These are phyloP conservation scores for Hypoxylon rubiginosum DNA, from an alignment of 2,329 filamentous ascomycete genomes.

Conservation along the genomic window DNA sequence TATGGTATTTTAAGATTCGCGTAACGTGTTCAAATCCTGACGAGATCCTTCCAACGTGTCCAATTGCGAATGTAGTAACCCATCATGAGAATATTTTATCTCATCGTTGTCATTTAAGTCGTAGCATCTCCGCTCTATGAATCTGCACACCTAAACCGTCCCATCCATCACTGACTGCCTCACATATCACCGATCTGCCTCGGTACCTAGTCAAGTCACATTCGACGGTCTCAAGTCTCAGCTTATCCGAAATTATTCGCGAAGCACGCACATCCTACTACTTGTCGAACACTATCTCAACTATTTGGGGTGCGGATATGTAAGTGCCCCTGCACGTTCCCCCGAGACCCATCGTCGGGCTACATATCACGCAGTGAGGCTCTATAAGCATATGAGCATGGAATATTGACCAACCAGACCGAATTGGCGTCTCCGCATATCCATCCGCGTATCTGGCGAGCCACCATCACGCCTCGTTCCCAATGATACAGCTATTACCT, in stretches of 20 bases:
- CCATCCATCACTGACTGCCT: background rate
- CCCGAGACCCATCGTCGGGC: background rate
- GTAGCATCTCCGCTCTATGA: background rate
- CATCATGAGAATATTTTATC: constrained; percentile 4
- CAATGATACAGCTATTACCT: constrained; percentile 35
- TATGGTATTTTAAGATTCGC: constrained; percentile 14
- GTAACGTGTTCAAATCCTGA: constrained; percentile 33
- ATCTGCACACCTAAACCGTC: background rate
- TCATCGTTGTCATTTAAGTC: constrained; percentile 1
- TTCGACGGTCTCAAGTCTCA: too few relatives aligned
- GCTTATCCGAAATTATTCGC: background rate
- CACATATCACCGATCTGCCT: background rate
- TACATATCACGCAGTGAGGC: background rate
- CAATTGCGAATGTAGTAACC: constrained; percentile 16
- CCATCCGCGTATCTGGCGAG: background rate
- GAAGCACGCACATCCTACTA: background rate
- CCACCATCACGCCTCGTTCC: background rate
- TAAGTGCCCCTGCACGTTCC: constrained; percentile 7
- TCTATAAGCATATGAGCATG: constrained; percentile 4
- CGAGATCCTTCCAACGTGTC: constrained; percentile 36
- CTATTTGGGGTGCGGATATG: constrained; percentile 1
- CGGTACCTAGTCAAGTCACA: background rate
- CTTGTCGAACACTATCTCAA: background rate
- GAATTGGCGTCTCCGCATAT: background rate
- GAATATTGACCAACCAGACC: constrained; percentile 33